A percentile compares a stretch with the other conserved stretches of the same genome.
These are phyloP conservation scores for Phaeolepiota aurea DNA, from an alignment of 768 basidiomycete species.

Conservation along the genomic window DNA sequence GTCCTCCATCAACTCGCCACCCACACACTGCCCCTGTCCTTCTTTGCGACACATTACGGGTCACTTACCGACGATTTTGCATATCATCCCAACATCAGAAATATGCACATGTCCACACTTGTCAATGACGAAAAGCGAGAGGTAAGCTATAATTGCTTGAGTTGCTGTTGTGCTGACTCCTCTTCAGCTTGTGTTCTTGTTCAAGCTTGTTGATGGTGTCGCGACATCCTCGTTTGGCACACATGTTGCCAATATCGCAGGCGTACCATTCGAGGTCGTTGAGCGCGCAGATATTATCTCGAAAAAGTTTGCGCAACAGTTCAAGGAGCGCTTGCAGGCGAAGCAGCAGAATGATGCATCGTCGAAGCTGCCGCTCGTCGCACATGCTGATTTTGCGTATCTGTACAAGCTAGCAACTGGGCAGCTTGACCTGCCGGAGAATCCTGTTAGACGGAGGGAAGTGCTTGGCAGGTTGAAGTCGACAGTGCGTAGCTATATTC, in stretches of 20 bases:
- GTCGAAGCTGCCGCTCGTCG: slow-evolving; percentile 62
- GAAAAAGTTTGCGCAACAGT: slow-evolving; percentile 78
- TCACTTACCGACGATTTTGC: slow-evolving; percentile 91
- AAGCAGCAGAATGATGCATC: slow-evolving; percentile 46
- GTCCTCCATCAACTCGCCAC: slow-evolving; percentile 96
- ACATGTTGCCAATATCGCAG: slow-evolving; percentile 92
- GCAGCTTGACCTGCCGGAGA: slow-evolving; percentile 39
- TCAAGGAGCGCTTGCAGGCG: slow-evolving; percentile 70
- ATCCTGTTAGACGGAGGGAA: slow-evolving; percentile 43
- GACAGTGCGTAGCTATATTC: slow-evolving; percentile 15
- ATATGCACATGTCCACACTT: slow-evolving; percentile 93
- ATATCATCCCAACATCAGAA: slow-evolving; percentile 87
- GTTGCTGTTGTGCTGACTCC: too few relatives aligned
- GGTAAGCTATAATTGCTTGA: too few relatives aligned
- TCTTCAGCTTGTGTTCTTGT: slow-evolving; percentile 80
- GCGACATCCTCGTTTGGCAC: slow-evolving; percentile 88
- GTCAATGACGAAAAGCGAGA: slow-evolving; percentile 90
- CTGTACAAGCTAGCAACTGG: slow-evolving; percentile 57
- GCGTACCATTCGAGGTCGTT: slow-evolving; percentile 80
- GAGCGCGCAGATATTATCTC: slow-evolving; percentile 85
- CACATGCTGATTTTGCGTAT: slow-evolving; percentile 88
- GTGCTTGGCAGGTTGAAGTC: slow-evolving; percentile 46
- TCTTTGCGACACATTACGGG: slow-evolving; percentile 98
- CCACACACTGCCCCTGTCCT: slow-evolving; percentile 82
- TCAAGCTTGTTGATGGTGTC: slow-evolving; percentile 87